phyloP scores from a whole-genome alignment of 2,329 filamentous ascomycete genomes.

The Hymenoscyphus salicellus region DNA sequence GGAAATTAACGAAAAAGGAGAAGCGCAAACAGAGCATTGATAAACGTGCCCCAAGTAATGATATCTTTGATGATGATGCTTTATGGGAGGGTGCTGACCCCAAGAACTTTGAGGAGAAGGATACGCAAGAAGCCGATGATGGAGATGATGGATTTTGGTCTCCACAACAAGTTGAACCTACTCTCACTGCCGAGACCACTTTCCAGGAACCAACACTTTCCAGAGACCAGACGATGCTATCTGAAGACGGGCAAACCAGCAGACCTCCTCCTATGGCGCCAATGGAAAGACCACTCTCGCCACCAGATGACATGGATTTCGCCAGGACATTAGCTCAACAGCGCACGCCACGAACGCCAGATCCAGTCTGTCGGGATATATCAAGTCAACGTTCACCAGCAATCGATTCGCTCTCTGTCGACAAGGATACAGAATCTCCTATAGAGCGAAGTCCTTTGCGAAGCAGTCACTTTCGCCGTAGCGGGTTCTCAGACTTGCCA shows the following conservation, averaged over 20 bases:
- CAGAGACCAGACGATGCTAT: constrained; percentile 7
- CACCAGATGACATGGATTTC: constrained; percentile 3
- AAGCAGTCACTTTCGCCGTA: constrained; percentile 20
- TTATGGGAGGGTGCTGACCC: constrained; percentile 46
- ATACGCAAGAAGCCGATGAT: constrained; percentile 23
- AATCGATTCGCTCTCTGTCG: constrained; percentile 1
- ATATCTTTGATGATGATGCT: constrained; percentile 45
- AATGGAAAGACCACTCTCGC: constrained; percentile 5
- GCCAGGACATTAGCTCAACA: constrained; percentile 2
- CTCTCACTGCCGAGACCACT: constrained; percentile 6
- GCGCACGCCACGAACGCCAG: background rate
- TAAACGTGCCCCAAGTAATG: constrained; percentile 41
- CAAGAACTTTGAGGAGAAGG: constrained; percentile 30
- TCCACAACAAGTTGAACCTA: constrained; percentile 22
- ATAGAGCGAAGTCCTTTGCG: constrained; percentile 18
- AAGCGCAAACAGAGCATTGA: constrained; percentile 42
- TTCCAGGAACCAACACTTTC: constrained; percentile 13
- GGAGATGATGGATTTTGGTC: constrained; percentile 37
- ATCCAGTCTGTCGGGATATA: background rate
- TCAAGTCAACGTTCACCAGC: constrained; percentile 9
- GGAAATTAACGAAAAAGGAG: constrained; percentile 39
- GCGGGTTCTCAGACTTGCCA: constrained; percentile 29
- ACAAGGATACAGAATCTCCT: constrained; percentile 13
- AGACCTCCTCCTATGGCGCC: background rate
- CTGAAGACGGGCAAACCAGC: constrained; percentile 1